A percentile compares a stretch with the other conserved stretches of the same genome.
phyloP scores from a whole-genome alignment of 192 early-diverging fungal species.

The Funneliformis geosporum region DNA sequence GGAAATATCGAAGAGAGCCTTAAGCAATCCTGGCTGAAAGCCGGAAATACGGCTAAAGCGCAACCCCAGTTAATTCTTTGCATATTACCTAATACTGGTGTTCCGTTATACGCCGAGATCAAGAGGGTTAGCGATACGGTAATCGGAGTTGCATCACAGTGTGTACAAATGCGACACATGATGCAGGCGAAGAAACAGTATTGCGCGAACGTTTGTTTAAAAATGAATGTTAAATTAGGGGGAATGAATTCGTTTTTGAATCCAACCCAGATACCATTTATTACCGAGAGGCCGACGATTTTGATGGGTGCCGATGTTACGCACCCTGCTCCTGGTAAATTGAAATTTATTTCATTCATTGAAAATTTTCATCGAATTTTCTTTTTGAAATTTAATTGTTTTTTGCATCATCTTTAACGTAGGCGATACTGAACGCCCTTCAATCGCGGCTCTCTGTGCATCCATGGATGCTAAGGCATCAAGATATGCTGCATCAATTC shows the following conservation, averaged over 20 bases:
- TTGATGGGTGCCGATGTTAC: conserved; percentile 91
- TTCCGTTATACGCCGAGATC: conserved; percentile 66
- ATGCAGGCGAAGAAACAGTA: conserved; percentile 79
- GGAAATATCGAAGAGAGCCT: too few relatives aligned
- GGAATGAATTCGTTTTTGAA: conserved; percentile 76
- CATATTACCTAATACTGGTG: conserved; percentile 74
- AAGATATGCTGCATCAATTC: conserved; percentile 63
- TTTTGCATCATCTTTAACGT: neutral
- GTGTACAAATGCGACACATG: conserved; percentile 80
- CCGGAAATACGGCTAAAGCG: conserved; percentile 47
- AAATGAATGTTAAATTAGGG: conserved; percentile 46
- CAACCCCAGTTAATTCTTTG: conserved; percentile 81
- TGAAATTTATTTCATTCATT: neutral
- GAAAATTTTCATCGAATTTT: conserved; percentile 24
- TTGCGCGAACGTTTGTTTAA: conserved; percentile 90
- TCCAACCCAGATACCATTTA: conserved; percentile 62
- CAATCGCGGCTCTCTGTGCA: conserved; percentile 77
- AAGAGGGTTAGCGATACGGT: conserved; percentile 88
- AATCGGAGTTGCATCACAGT: conserved; percentile 87
- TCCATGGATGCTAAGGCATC: conserved; percentile 64
- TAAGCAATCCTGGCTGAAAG: too few relatives aligned
- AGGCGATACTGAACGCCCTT: conserved; percentile 57
- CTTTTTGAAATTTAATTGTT: conserved; percentile 27
- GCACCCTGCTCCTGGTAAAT: conserved; percentile 73
- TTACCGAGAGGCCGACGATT: conserved; percentile 71